Conservation (phyloP, 768 basidiomycete genomes). For the Naganishia vaughanmartiniae region DNA sequence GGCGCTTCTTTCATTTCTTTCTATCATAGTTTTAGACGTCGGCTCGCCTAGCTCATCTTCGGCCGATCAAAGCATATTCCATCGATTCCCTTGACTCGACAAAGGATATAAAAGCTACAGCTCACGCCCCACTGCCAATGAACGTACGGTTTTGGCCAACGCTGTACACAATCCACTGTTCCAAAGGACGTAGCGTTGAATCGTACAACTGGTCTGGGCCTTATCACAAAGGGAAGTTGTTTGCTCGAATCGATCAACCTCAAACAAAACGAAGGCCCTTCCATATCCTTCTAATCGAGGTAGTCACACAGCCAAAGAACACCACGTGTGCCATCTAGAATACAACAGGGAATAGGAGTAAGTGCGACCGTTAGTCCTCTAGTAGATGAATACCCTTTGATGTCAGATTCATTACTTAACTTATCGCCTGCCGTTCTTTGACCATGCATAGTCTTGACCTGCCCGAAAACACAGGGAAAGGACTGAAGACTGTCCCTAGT, state of each 20-base stretch:
- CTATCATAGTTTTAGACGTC: neutral
- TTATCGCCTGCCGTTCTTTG: neutral
- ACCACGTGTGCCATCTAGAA: neutral
- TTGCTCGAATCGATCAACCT: neutral
- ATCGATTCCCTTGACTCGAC: neutral
- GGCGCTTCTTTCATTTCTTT: neutral
- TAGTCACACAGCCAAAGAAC: slow-evolving; percentile 1
- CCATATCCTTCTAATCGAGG: neutral
- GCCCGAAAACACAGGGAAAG: neutral
- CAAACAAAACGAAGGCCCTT: neutral
- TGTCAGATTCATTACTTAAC: neutral
- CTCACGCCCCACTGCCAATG: neutral
- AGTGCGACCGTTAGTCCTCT: neutral
- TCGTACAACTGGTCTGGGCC: neutral
- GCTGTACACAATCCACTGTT: neutral
- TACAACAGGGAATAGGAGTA: neutral
- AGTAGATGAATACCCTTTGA: neutral
- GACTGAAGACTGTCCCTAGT: neutral
- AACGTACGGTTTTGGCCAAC: neutral
- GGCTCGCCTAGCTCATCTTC: neutral
- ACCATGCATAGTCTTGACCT: neutral
- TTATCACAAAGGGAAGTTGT: neutral
- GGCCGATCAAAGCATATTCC: neutral
- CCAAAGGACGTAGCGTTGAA: neutral
- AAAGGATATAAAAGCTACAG: neutral